Percentiles rank a stretch among this genome's conserved stretches.
These are phyloP conservation scores for Berberis vulgaris DNA, from an alignment of 164 flowering plant species.

Conservation along the genomic window DNA sequence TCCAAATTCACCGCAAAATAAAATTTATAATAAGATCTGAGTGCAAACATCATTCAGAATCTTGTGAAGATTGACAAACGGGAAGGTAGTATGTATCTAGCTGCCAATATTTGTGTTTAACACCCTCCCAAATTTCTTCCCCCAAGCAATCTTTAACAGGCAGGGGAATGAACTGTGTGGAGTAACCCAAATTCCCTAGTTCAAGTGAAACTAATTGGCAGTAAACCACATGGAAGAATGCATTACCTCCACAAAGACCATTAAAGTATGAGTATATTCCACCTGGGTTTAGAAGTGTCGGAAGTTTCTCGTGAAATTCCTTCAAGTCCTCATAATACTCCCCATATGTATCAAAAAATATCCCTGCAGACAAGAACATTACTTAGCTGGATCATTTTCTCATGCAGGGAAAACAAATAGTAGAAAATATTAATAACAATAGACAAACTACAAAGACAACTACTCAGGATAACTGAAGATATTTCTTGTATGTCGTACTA, in stretches of 20 bases:
- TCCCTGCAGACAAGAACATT: slow-evolving; percentile 38
- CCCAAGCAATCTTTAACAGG: slow-evolving; percentile 91
- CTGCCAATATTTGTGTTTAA: slow-evolving; percentile 96
- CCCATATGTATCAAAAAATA: slow-evolving; percentile 95
- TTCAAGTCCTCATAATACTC: slow-evolving; percentile 93
- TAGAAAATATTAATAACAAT: too few species aligned
- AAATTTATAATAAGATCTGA: neutral
- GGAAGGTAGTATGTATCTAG: slow-evolving; percentile 94
- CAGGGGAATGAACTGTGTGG: slow-evolving; percentile 80
- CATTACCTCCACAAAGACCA: slow-evolving; percentile 95
- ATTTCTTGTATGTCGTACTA: too few species aligned
- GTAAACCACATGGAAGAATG: slow-evolving; percentile 94
- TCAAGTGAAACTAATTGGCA: slow-evolving; percentile 86
- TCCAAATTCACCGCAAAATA: neutral
- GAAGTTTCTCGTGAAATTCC: slow-evolving; percentile 89
- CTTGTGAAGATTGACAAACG: slow-evolving; percentile 64
- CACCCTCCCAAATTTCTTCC: slow-evolving; percentile 89
- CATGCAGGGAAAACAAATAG: too few species aligned
- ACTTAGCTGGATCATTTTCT: neutral
- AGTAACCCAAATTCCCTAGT: slow-evolving; percentile 72
- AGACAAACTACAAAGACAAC: too few species aligned
- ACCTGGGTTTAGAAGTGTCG: slow-evolving; percentile 67
- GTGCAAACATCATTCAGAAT: slow-evolving; percentile 42
- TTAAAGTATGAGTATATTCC: slow-evolving; percentile 91
- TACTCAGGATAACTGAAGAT: too few species aligned